Evolutionary conservation across 305 asterid genomes (phyloP), one percentile per base, ranked within the genome.

Genomic region (Fraxinus baroniana): DNA sequence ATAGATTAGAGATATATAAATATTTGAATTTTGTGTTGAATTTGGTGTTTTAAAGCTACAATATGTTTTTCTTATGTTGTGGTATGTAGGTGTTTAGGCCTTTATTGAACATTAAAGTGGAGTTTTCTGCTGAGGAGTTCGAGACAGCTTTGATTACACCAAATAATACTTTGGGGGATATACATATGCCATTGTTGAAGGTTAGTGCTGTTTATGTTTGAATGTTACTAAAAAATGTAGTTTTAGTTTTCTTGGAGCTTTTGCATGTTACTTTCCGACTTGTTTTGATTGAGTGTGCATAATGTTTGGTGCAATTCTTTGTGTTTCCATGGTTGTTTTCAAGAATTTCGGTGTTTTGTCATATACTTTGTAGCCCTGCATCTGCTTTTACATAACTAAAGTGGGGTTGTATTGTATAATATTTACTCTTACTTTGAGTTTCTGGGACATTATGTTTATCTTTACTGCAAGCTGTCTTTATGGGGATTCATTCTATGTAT

Each of bases 181-280:
- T 97, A 88, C 99, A 97, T 84, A 97, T 97, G 89, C 99, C 99
- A 20, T 83, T 97, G 89, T 86, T 94, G 79, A 97, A 97, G 98
- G 99, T 96, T 77, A 55, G 91, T 87, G 78, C 76, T 76, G 44
- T 82, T 71, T 24, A 37, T 72, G 77, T 49, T 77, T 75, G 80
- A 8, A 62, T 80, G 37, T 77, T 26, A 28, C 74, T 52, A 44
- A 36, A 74, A 3, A 28, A 12, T 68, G 37, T 68, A 68, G 74
- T 13, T 28, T 28, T 28, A 26, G 74, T 71, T 73, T 64, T 82
- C 36, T 68, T 26, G 74, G 75, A 83, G 78, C 76, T 82, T 84
- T 41, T 72, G 30, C 75, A 33, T 72, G 79, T 60, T 81, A 49
- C 39, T 46, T 80, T 66, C 44, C 72, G 62, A 28, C 66, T 57